phyloP scores from a whole-genome alignment of 2,329 filamentous ascomycete species.

The Cladosporium velox region DNA sequence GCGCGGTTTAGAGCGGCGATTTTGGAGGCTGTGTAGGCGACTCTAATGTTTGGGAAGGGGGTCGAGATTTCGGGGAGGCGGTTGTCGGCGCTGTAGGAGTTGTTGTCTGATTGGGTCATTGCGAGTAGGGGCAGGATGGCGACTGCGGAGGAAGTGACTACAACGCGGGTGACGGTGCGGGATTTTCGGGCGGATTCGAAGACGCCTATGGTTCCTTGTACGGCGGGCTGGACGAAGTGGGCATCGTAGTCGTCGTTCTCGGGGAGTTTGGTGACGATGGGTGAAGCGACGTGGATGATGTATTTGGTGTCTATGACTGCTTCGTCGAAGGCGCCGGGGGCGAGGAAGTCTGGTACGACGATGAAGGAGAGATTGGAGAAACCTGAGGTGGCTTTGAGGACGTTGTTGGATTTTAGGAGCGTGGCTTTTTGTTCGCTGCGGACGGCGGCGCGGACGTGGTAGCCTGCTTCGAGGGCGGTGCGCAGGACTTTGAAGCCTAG shows the following conservation, averaged over 20 bases:
- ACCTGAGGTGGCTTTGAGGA: constrained; percentile 31
- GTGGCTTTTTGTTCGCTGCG: constrained; percentile 39
- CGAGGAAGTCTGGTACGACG: constrained; percentile 38
- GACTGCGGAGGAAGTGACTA: constrained; percentile 40
- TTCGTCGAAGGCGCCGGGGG: constrained; percentile 37
- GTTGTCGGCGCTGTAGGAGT: background rate
- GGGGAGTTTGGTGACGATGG: constrained; percentile 24
- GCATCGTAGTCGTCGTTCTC: constrained; percentile 20
- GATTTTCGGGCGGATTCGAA: constrained; percentile 40
- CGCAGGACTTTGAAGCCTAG: constrained; percentile 41
- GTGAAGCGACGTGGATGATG: constrained; percentile 35
- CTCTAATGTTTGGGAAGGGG: background rate
- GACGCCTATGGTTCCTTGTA: constrained; percentile 41
- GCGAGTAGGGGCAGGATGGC: background rate
- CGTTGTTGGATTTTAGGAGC: constrained; percentile 31
- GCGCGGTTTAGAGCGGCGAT: constrained; percentile 22
- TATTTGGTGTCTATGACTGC: constrained; percentile 37
- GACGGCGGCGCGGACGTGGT: constrained; percentile 42
- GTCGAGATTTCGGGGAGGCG: background rate
- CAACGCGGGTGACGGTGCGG: constrained; percentile 39
- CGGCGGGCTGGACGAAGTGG: constrained; percentile 25
- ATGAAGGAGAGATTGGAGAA: constrained; percentile 35
- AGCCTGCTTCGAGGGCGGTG: constrained; percentile 38
- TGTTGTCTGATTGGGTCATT: background rate
- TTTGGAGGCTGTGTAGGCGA: constrained; percentile 26